Conservation (phyloP, 169 alveolate species). For the Amoebophrya sp. region DNA sequence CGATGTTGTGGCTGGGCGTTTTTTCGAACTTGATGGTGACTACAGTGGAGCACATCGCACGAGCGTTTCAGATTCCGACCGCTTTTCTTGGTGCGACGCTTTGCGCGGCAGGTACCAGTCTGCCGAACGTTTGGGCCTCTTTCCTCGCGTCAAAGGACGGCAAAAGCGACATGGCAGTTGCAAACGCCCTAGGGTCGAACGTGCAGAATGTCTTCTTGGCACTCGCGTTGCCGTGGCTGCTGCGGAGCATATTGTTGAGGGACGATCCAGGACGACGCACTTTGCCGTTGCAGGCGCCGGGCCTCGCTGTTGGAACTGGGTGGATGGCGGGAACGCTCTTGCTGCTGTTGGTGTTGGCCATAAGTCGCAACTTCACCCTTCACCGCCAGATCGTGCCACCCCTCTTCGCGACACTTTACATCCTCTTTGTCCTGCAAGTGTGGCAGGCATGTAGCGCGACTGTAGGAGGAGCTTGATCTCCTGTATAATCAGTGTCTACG, state of each 20-base stretch:
- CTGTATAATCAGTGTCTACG: too few species aligned
- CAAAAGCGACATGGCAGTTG: not conserved
- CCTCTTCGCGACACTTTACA: not conserved
- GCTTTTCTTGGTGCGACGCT: not conserved
- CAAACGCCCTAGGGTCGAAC: not conserved
- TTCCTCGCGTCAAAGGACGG: not conserved
- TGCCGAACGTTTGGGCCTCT: slow-evolving; percentile 23
- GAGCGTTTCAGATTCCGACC: not conserved
- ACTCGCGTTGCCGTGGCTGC: not conserved
- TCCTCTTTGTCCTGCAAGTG: not conserved
- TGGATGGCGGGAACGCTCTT: slow-evolving; percentile 10
- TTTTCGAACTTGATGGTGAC: not conserved
- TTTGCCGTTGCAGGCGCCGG: not conserved
- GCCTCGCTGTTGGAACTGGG: not conserved
- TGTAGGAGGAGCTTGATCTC: not conserved
- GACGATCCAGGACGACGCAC: not conserved
- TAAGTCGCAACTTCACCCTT: not conserved
- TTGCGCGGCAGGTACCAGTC: not conserved
- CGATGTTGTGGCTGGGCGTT: not conserved
- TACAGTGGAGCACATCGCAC: not conserved
- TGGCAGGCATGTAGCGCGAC: not conserved
- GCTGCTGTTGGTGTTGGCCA: not conserved
- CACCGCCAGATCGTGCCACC: not conserved
- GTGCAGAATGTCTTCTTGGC: not conserved
- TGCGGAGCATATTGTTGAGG: not conserved